phyloP scores from a whole-genome alignment of 768 basidiomycete species.

The Dentipellis sp. region DNA sequence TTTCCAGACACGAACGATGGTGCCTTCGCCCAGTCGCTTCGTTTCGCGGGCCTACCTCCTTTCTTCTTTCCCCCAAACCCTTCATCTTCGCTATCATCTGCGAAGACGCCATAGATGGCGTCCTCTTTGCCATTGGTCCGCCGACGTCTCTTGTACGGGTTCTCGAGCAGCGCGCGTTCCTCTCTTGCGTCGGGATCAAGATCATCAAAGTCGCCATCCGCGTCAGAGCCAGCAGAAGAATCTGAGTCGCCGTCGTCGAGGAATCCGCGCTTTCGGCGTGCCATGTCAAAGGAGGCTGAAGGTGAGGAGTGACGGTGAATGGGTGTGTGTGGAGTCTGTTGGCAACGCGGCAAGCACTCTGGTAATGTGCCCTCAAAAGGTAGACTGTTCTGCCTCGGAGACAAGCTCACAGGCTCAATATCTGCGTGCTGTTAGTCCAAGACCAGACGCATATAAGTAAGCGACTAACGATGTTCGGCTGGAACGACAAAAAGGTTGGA shows the following conservation, averaged over 20 bases:
- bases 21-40: conserved; percentile 64
- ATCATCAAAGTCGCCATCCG: conserved; percentile 33
- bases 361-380: too few species aligned
- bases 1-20: conserved; percentile 66
- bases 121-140: conserved; percentile 61
- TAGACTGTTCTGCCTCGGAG: too few species aligned
- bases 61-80: conserved; percentile 16
- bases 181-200: conserved; percentile 55
- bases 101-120: conserved; percentile 70
- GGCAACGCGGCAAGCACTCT: too few species aligned
- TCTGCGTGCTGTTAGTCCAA: too few species aligned
- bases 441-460: too few species aligned
- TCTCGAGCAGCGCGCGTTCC: conserved; percentile 67
- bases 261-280: conserved; percentile 65
- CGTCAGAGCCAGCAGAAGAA: conserved; percentile 50
- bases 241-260: conserved; percentile 68
- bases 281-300: conserved; percentile 36
- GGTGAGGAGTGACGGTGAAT: background rate
- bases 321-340: too few species aligned
- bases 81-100: conserved; percentile 52
- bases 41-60: conserved; percentile 25
- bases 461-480: too few species aligned
- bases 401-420: too few species aligned
- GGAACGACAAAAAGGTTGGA: too few species aligned
- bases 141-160: conserved; percentile 69